Evolutionary conservation across 768 basidiomycete genomes (phyloP), one percentile per base, ranked within the genome.

Genomic region (Clitopilus passeckerianus): DNA sequence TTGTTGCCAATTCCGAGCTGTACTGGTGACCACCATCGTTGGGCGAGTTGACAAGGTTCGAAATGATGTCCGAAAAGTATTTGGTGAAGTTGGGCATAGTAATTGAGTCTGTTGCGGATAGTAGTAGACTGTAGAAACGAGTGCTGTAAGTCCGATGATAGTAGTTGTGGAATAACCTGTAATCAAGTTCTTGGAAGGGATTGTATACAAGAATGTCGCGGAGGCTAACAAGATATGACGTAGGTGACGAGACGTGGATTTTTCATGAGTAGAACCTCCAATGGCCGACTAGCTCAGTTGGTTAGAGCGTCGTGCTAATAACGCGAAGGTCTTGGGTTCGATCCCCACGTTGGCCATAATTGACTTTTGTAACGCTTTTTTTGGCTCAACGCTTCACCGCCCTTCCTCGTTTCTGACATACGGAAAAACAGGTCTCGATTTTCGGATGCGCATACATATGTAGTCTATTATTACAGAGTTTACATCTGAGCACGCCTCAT

Each of bases 291-390:
- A 86, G 86, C 86, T 87, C 86, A 87, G 86, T 77, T 87, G 86
- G 86, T 87, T 87, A 87, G 86, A 87, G 86, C 86, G 86, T 86
- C 80, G 86, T 85, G 83, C 86, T 87, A 86, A 85, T 85, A 82
- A 84, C 81, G 79, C 83, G 79, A 81, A 82, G 82, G 82, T 84
- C 82, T 80, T 83, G 82, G 83, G 81, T 83, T 82, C 82, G 82
- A 83, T 76, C 80, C 81, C 81, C 81, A 80, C 78, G 77, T 78
- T 78, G 79, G 79, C 79, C 80, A n/a, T n/a, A 80, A 34, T 30
- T 7, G 12, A 46, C 6, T 53, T 24, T 53, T 53, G 37, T 14
- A 9, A 15, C 10, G n/a, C 10, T 41, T 53, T 53, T 53, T 53
- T 24, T 18, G 16, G 6, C 2, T 16, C 33, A 24, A 14, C 37